Evolutionary conservation across 768 basidiomycete species (phyloP).

Genomic region (Phaeotremella skinneri): DNA sequence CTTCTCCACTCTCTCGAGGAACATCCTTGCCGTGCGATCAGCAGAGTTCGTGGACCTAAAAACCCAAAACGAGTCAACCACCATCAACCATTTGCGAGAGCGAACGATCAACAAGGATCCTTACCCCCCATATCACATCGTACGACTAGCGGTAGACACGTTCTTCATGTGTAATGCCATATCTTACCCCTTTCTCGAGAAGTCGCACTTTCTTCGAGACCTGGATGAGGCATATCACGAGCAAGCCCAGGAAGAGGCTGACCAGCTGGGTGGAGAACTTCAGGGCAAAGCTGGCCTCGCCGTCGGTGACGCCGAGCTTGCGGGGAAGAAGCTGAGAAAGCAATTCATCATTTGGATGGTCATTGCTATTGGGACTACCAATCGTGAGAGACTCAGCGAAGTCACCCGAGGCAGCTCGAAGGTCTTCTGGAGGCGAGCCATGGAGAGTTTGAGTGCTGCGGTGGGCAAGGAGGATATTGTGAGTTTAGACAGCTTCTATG

Average conservation of each 20-base stretch:
- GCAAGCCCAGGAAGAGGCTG: background rate
- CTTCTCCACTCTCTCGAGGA: constrained; percentile 20
- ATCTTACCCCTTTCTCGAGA: constrained; percentile 33
- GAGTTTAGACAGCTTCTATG: constrained; percentile 9
- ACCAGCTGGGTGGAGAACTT: background rate
- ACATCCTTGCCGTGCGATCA: constrained; percentile 24
- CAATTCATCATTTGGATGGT: constrained; percentile 38
- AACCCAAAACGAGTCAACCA: background rate
- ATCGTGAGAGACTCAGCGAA: constrained; percentile 20
- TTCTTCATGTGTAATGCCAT: constrained; percentile 29
- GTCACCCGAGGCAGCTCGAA: constrained; percentile 19
- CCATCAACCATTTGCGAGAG: background rate
- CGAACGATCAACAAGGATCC: background rate
- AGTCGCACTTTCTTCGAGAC: constrained; percentile 20
- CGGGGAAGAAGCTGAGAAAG: constrained; percentile 12
- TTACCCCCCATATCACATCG: constrained; percentile 17
- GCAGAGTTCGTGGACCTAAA: constrained; percentile 10
- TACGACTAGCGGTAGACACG: constrained; percentile 19
- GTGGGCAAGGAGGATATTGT: constrained; percentile 29
- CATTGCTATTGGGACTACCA: constrained; percentile 31
- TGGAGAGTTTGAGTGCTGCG: constrained; percentile 15
- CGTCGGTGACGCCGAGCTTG: background rate
- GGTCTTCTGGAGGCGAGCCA: constrained; percentile 16
- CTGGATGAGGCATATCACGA: constrained; percentile 22
- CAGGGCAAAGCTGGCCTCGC: background rate